Percentiles rank a stretch among this genome's conserved stretches.
Conservation (phyloP, 176 grass and related monocot species). For the Oryza glumipatula region DNA sequence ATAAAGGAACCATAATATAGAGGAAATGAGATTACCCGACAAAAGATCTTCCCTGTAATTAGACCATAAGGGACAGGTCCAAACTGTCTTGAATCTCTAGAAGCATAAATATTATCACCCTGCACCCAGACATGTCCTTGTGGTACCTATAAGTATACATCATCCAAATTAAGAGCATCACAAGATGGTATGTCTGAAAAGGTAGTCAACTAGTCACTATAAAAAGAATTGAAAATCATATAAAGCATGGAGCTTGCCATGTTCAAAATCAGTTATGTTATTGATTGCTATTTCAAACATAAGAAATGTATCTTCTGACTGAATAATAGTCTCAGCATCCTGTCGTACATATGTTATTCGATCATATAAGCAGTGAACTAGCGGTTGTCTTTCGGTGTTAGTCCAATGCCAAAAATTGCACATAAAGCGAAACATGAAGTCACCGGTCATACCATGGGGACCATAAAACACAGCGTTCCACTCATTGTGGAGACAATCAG, state of each 20-base stretch:
- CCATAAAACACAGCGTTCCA: background rate
- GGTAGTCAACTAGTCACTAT: background rate
- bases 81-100: conserved; percentile 79
- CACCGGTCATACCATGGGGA: background rate
- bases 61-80: conserved; percentile 78
- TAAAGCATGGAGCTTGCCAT: background rate
- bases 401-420: background rate
- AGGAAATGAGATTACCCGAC: conserved; percentile 47
- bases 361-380: background rate
- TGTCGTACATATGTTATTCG: background rate
- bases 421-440: background rate
- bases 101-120: conserved; percentile 77
- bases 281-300: background rate
- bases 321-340: background rate
- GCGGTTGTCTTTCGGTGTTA: background rate
- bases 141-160: conserved; percentile 64
- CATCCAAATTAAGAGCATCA: background rate
- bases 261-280: background rate
- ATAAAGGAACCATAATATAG: conserved; percentile 9
- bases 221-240: conserved; percentile 22
- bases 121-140: conserved; percentile 89
- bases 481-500: background rate
- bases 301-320: background rate
- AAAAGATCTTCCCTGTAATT: conserved; percentile 70
- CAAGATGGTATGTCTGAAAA: background rate